Conservation (phyloP, 2,329 filamentous ascomycete species). For the Aspergillus glaucus region DNA sequence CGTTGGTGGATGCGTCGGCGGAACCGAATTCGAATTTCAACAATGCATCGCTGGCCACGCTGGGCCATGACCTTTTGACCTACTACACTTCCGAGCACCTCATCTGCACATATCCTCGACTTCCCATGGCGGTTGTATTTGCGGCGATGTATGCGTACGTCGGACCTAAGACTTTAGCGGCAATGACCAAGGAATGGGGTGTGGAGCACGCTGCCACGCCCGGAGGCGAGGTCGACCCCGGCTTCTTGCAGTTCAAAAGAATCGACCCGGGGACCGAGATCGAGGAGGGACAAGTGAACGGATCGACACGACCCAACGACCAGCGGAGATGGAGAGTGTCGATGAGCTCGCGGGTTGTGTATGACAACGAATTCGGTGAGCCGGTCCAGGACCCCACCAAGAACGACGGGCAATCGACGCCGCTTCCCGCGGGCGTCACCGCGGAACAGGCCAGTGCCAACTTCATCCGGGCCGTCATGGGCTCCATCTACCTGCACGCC, state of each 20-base stretch:
- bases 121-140: constrained; percentile 83
- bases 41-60: constrained; percentile 73
- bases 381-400: constrained; percentile 19
- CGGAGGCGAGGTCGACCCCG: constrained; percentile 85
- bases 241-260: constrained; percentile 71
- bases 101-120: constrained; percentile 79
- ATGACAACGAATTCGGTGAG: constrained; percentile 82
- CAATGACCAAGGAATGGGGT: constrained; percentile 80
- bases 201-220: constrained; percentile 81
- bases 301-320: constrained; percentile 39
- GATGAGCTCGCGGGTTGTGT: constrained; percentile 68
- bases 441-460: constrained; percentile 59
- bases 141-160: constrained; percentile 78
- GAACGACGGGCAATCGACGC: constrained; percentile 12
- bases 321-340: constrained; percentile 60
- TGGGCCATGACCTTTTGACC: constrained; percentile 76
- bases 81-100: constrained; percentile 88
- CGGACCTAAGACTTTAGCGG: constrained; percentile 66
- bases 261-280: constrained; percentile 37
- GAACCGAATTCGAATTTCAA: constrained; percentile 77
- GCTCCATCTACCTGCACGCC: constrained; percentile 77
- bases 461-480: constrained; percentile 77
- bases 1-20: constrained; percentile 78
- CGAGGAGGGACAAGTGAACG: constrained; percentile 37
- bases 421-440: constrained; percentile 34